Percentiles rank a stretch among this genome's conserved stretches.
These are phyloP conservation scores for Coniochaeta hoffmannii DNA, from an alignment of 2,329 filamentous ascomycete species.

Conservation along the genomic window DNA sequence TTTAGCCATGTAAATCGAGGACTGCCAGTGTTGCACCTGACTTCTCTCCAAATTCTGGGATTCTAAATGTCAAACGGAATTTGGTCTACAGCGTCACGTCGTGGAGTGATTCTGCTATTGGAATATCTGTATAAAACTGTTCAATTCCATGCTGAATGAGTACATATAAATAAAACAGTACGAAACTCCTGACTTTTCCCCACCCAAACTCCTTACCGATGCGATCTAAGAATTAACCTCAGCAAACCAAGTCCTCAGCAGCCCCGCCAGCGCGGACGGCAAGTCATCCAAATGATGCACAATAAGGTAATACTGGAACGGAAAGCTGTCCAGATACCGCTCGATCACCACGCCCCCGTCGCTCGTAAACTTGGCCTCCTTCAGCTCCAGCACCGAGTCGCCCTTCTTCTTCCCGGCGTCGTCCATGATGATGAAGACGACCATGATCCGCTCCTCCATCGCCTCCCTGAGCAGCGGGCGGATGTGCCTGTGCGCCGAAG, in stretches of 20 bases:
- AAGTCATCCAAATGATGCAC: constrained; percentile 89
- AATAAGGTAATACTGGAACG: constrained; percentile 94
- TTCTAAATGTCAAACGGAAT: too few species aligned
- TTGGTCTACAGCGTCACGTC: too few species aligned
- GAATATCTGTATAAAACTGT: too few species aligned
- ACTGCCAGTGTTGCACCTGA: too few species aligned
- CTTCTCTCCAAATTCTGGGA: too few species aligned
- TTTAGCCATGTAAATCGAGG: too few species aligned
- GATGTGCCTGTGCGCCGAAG: constrained; percentile 71
- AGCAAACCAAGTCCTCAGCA: constrained; percentile 94
- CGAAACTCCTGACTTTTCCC: too few species aligned
- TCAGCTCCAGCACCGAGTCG: constrained; percentile 75
- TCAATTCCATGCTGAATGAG: neutral
- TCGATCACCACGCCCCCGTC: constrained; percentile 70
- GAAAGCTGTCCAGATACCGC: constrained; percentile 90
- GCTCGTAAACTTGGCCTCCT: constrained; percentile 68
- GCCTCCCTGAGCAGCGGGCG: constrained; percentile 77
- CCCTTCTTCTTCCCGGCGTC: constrained; percentile 40
- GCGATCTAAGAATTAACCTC: constrained; percentile 45
- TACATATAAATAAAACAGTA: neutral
- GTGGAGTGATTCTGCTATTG: too few species aligned
- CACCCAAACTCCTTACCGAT: neutral
- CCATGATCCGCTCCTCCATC: constrained; percentile 90
- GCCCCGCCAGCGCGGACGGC: constrained; percentile 76
- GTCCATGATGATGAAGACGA: constrained; percentile 97